phyloP scores from a whole-genome alignment of 2,329 filamentous ascomycete genomes.

The Aspergillus eucalypticola region DNA sequence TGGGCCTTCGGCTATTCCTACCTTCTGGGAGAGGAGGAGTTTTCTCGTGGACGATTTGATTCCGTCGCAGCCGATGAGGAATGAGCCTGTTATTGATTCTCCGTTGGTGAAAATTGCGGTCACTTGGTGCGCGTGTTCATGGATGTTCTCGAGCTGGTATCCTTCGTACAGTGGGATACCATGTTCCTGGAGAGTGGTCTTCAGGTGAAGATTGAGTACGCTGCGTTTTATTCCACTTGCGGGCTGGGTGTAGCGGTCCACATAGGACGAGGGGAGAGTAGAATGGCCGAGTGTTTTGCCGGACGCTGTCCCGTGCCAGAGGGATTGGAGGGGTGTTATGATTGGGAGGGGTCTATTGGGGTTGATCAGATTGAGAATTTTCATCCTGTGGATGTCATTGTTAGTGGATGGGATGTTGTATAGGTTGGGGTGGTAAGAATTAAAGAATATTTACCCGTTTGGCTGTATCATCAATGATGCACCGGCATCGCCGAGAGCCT shows the following conservation, averaged over 20 bases:
- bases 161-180: background rate
- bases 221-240: background rate
- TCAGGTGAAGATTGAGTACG: background rate
- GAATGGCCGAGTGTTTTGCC: background rate
- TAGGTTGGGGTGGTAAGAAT: background rate
- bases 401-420: background rate
- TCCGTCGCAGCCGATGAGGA: slow-evolving; percentile 9
- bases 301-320: slow-evolving; percentile 1
- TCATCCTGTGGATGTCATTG: background rate
- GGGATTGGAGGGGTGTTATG: background rate
- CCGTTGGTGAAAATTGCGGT: background rate
- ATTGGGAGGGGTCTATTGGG: accelerated
- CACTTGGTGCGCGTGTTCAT: background rate
- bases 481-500: slow-evolving; percentile 5
- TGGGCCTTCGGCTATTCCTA: background rate
- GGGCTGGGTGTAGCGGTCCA: background rate
- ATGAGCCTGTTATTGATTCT: background rate
- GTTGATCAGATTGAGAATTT: background rate
- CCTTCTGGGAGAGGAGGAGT: accelerated
- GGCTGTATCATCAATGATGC: slow-evolving; percentile 9
- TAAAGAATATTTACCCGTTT: background rate
- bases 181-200: background rate
- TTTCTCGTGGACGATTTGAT: background rate
- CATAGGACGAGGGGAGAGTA: background rate
- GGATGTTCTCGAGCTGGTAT: background rate